Conservation (phyloP, 306 rosid genomes). For the Glycine tomentella region DNA sequence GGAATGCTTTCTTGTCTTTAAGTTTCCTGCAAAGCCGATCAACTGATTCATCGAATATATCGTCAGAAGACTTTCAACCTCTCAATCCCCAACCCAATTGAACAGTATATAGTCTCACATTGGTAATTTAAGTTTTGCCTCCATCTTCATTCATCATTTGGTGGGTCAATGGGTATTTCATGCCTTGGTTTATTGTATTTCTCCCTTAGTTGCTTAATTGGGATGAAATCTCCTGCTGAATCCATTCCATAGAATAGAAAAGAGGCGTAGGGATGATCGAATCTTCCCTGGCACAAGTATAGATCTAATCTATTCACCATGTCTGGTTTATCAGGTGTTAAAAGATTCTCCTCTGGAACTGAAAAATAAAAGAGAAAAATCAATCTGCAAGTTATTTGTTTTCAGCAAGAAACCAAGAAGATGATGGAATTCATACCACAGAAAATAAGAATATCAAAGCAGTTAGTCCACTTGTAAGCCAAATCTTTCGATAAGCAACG, state of each 20-base stretch:
- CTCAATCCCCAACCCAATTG: background rate
- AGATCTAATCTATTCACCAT: constrained; percentile 51
- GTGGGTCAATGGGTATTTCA: constrained; percentile 74
- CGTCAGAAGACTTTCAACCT: background rate
- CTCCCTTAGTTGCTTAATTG: constrained; percentile 88
- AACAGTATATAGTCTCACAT: constrained; percentile 28
- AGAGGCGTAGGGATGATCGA: constrained; percentile 88
- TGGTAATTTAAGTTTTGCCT: constrained; percentile 52
- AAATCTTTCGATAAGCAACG: constrained; percentile 6
- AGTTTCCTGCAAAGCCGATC: background rate
- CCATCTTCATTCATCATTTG: constrained; percentile 62
- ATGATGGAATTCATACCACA: too few species aligned
- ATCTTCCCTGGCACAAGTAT: constrained; percentile 62
- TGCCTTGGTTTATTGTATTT: constrained; percentile 80
- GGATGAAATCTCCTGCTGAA: constrained; percentile 91
- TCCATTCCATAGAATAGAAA: constrained; percentile 93
- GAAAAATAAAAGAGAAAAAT: constrained; percentile 43
- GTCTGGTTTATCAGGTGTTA: constrained; percentile 71
- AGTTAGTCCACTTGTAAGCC: constrained; percentile 20
- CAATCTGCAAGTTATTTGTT: constrained; percentile 36
- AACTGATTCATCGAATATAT: background rate
- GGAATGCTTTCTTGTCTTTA: constrained; percentile 3
- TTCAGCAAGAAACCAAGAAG: constrained; percentile 17
- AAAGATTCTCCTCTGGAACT: constrained; percentile 94
- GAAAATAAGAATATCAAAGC: constrained; percentile 22